Base-by-base conservation (phyloP, 371 early-diverging fungal species). In the Actinomortierella ambigua region DNA sequence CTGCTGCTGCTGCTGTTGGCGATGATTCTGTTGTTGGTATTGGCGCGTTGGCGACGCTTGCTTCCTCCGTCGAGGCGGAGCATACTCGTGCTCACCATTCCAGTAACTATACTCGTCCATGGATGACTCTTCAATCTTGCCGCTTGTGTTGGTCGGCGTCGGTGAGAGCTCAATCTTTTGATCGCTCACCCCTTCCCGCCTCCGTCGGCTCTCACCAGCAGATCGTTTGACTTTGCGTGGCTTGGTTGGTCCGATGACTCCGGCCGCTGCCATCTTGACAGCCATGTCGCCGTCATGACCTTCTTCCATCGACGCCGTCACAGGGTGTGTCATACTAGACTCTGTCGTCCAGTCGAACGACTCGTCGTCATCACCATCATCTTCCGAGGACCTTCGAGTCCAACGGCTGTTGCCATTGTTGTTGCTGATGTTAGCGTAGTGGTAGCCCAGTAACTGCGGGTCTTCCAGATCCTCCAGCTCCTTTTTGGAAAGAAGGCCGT, bases 101-200 rank as follows among this genome's bases (percentile, higher is more conserved):
- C 2, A 6, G 44, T 20, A 29, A n/a, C 20, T 46, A 15, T 15
- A 5, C 48, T 49, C 29, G 34, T 34, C 34, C 11, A 11, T 34
- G 11, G 34, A 34, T 11, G 34, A 34, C 34, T 34, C 34, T 34
- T 34, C 34, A 34, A 34, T 34, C 34, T 34, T 34, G 34, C 34
- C 34, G 11, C 34, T 34, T 6, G 11, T 34, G 34, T 34, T 34
- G 34, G 34, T 34, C 4, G 34, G 34, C 11, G 42, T 41, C n/a
- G 40, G 40, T 9, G 29, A 29, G 4, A 64, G 47, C 55, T 65
- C 65, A 26, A 65, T 59, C 34, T 65, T 59, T 26, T 65, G 59
- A 8, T 59, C 54, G n/a, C 49, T 46, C 24, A 24, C 24, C 34
- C 6, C 26, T 8, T n/a, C 50, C 43, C 17, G 22, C 3, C n/a